Evolutionary conservation across 495 filamentous ascomycete genomes (phyloP).

Genomic region (Symbiotaphrina buchneri): DNA sequence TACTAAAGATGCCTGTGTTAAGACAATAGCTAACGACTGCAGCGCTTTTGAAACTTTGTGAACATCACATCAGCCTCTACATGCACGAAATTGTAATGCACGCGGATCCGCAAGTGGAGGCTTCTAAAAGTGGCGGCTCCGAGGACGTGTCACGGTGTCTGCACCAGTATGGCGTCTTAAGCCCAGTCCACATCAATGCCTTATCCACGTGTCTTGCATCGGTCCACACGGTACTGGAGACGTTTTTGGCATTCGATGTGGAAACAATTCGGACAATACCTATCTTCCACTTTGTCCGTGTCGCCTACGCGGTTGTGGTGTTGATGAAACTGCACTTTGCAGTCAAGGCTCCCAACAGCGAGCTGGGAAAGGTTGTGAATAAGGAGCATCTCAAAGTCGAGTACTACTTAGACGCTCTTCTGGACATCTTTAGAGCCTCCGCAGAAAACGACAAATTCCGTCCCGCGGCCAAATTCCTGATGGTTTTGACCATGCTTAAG

Average conservation of each 20-base stretch:
- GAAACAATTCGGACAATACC: constrained; percentile 44
- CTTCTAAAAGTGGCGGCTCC: constrained; percentile 25
- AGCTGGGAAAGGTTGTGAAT: constrained; percentile 55
- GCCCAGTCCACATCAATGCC: constrained; percentile 43
- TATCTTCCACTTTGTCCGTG: constrained; percentile 53
- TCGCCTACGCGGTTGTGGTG: constrained; percentile 64
- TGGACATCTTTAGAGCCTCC: constrained; percentile 40
- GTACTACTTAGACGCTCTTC: constrained; percentile 42
- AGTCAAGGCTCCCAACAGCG: constrained; percentile 39
- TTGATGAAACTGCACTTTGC: constrained; percentile 77
- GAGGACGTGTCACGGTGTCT: constrained; percentile 15
- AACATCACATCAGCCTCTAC: constrained; percentile 50
- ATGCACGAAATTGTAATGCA: constrained; percentile 76
- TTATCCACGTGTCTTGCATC: constrained; percentile 47
- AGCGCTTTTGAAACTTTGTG: constrained; percentile 34
- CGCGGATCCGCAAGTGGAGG: constrained; percentile 40
- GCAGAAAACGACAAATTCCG: constrained; percentile 29
- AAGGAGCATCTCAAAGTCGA: constrained; percentile 54
- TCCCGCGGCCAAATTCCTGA: constrained; percentile 52
- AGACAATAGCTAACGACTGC: constrained; percentile 2
- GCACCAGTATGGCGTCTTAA: constrained; percentile 21
- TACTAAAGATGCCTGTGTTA: constrained; percentile 1
- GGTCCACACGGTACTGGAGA: constrained; percentile 53
- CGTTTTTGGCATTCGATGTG: constrained; percentile 36
- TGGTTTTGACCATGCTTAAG: constrained; percentile 50